These are phyloP conservation scores for Leishmania guyanensis DNA, from an alignment of 208 protist genomes.

Conservation along the genomic window DNA sequence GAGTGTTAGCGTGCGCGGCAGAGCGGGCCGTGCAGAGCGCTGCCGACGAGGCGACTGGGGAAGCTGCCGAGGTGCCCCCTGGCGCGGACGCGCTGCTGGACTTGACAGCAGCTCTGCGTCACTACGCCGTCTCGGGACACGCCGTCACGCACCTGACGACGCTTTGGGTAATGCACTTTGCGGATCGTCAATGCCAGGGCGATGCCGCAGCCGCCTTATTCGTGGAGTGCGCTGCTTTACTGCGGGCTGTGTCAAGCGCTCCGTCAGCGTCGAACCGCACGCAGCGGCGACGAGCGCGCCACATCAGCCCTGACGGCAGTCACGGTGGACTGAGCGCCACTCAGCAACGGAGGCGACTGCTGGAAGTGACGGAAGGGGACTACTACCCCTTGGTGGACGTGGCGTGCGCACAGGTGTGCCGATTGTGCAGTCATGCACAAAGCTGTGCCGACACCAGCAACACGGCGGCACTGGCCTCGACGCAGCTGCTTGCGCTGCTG, in stretches of 20 bases:
- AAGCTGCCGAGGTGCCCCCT: slow-evolving; percentile 6
- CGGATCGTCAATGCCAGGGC: not conserved
- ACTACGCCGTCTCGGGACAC: slow-evolving; percentile 70
- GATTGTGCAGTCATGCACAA: slow-evolving; percentile 8
- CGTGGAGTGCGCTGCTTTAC: slow-evolving; percentile 10
- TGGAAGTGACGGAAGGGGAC: slow-evolving; percentile 41
- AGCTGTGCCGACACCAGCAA: not conserved
- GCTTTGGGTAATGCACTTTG: slow-evolving; percentile 50
- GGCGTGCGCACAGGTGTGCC: slow-evolving; percentile 30
- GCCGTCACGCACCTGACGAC: slow-evolving; percentile 51
- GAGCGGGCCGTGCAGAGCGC: not conserved
- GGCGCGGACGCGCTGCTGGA: slow-evolving; percentile 34
- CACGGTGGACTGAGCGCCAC: not conserved
- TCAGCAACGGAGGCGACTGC: not conserved
- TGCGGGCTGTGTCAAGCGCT: slow-evolving; percentile 21
- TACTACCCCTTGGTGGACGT: slow-evolving; percentile 53
- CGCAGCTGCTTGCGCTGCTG: slow-evolving; percentile 23
- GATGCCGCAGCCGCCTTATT: slow-evolving; percentile 3
- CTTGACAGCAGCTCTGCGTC: slow-evolving; percentile 45
- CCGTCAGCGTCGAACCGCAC: slow-evolving; percentile 10
- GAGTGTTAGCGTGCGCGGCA: slow-evolving; percentile 26
- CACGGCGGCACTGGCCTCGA: not conserved
- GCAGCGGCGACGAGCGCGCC: slow-evolving; percentile 19
- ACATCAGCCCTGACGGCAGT: not conserved
- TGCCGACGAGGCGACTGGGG: not conserved